Percentiles rank a stretch among this genome's conserved stretches.
phyloP scores from a whole-genome alignment of 306 rosid species.

The Pyrus pyrifolia region DNA sequence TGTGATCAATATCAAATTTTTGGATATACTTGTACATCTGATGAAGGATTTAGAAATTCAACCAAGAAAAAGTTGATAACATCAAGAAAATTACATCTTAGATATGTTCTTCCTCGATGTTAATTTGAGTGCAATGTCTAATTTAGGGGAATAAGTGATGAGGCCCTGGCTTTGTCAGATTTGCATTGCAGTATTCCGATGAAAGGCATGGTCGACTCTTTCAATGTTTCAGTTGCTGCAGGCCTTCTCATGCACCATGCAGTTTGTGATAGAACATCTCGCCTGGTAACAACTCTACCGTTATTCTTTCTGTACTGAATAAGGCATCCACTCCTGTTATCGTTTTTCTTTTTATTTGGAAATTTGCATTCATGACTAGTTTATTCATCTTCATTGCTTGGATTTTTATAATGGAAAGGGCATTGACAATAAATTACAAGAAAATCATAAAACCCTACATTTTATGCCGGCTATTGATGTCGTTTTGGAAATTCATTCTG shows the following conservation, averaged over 20 bases:
- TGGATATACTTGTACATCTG: neutral
- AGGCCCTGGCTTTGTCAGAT: slow-evolving; percentile 82
- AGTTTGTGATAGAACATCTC: slow-evolving; percentile 72
- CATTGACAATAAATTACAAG: neutral
- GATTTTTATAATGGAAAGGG: neutral
- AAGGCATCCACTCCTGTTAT: neutral
- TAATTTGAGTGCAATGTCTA: neutral
- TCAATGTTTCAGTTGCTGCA: slow-evolving; percentile 94
- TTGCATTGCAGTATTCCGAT: slow-evolving; percentile 84
- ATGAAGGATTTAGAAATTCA: neutral
- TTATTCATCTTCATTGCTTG: neutral
- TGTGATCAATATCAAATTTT: neutral
- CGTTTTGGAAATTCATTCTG: too few relatives aligned
- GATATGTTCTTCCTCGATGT: neutral
- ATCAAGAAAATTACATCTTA: too few relatives aligned
- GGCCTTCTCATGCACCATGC: slow-evolving; percentile 97
- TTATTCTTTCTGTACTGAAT: neutral
- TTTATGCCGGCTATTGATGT: too few relatives aligned
- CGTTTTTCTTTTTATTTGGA: neutral
- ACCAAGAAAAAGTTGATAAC: neutral
- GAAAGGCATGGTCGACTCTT: slow-evolving; percentile 97
- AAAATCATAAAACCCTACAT: too few relatives aligned
- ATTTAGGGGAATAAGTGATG: slow-evolving; percentile 80
- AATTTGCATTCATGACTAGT: too few relatives aligned
- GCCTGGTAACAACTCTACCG: slow-evolving; percentile 48